Percentiles rank a stretch among this genome's conserved stretches.
phyloP scores from a whole-genome alignment of 306 rosid genomes.

The Lablab purpureus region DNA sequence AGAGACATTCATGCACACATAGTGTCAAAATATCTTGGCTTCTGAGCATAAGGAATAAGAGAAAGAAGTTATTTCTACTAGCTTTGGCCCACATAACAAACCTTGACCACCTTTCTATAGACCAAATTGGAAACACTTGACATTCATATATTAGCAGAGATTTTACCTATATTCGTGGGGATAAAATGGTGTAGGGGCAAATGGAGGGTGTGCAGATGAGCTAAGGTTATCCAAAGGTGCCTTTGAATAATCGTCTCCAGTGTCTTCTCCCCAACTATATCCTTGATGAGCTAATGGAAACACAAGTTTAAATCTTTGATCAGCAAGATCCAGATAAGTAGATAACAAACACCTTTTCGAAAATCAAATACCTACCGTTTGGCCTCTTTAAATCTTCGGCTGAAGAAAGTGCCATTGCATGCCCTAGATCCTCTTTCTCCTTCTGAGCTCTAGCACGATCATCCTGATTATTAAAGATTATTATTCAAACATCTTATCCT shows the following conservation, averaged over 20 bases:
- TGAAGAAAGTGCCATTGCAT: slow-evolving; percentile 71
- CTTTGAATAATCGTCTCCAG: slow-evolving; percentile 60
- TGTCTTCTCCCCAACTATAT: slow-evolving; percentile 55
- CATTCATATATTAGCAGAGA: slow-evolving; percentile 19
- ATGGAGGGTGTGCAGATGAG: slow-evolving; percentile 67
- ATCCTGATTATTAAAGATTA: slow-evolving; percentile 61
- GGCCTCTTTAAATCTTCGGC: slow-evolving; percentile 76
- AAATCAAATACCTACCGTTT: slow-evolving; percentile 56
- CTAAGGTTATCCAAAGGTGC: slow-evolving; percentile 56
- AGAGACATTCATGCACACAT: not conserved
- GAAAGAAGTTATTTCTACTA: slow-evolving; percentile 7
- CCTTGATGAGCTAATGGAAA: slow-evolving; percentile 56
- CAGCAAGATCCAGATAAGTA: slow-evolving; percentile 13
- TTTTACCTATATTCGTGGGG: slow-evolving; percentile 66
- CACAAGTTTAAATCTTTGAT: slow-evolving; percentile 21
- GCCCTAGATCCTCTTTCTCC: slow-evolving; percentile 83
- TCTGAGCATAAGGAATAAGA: not conserved
- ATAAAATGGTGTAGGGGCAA: slow-evolving; percentile 54
- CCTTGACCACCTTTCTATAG: slow-evolving; percentile 18
- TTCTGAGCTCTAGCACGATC: slow-evolving; percentile 73
- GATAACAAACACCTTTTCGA: slow-evolving; percentile 15
- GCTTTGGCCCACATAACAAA: slow-evolving; percentile 28
- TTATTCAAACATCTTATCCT: slow-evolving; percentile 31
- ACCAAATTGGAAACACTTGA: slow-evolving; percentile 19
- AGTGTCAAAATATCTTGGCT: slow-evolving; percentile 18